A percentile compares a stretch with the other conserved stretches of the same genome.
These are phyloP conservation scores for Fusarium succisae DNA, from an alignment of 2,329 filamentous ascomycete species.

Conservation along the genomic window DNA sequence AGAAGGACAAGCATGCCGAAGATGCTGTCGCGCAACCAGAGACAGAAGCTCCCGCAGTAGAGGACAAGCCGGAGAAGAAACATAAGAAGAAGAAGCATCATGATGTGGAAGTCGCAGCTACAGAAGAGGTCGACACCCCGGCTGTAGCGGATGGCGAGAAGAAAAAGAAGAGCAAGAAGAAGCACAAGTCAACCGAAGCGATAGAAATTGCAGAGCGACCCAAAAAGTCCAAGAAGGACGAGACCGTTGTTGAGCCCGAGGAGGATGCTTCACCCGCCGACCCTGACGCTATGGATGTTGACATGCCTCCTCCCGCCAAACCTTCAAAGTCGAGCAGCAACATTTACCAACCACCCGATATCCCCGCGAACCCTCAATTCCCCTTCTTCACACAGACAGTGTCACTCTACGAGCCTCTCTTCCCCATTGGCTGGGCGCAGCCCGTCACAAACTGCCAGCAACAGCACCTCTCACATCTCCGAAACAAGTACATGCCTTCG, in stretches of 20 bases:
- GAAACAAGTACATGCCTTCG: slow-evolving; percentile 79
- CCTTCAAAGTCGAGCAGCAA: slow-evolving; percentile 43
- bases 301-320: slow-evolving; percentile 45
- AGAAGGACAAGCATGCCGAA: slow-evolving; percentile 41
- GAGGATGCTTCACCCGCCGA: slow-evolving; percentile 30
- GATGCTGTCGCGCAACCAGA: slow-evolving; percentile 13
- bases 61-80: slow-evolving; percentile 42
- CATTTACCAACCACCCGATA: slow-evolving; percentile 51
- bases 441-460: slow-evolving; percentile 76
- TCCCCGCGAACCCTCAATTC: slow-evolving; percentile 59
- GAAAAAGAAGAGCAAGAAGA: slow-evolving; percentile 47
- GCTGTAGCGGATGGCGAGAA: slow-evolving; percentile 31
- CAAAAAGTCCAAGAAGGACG: slow-evolving; percentile 46
- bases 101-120: slow-evolving; percentile 24
- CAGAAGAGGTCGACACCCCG: slow-evolving; percentile 14
- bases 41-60: slow-evolving; percentile 3
- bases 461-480: slow-evolving; percentile 78
- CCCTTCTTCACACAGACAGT: slow-evolving; percentile 83
- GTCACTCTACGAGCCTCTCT: slow-evolving; percentile 81
- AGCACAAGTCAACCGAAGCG: slow-evolving; percentile 35
- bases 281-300: slow-evolving; percentile 53
- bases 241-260: slow-evolving; percentile 7
- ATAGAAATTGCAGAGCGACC: slow-evolving; percentile 34
- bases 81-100: slow-evolving; percentile 46
- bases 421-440: slow-evolving; percentile 73